Percentiles rank a stretch among this genome's conserved stretches.
phyloP scores from a whole-genome alignment of 345 rosid species.

The Citrus glauca region DNA sequence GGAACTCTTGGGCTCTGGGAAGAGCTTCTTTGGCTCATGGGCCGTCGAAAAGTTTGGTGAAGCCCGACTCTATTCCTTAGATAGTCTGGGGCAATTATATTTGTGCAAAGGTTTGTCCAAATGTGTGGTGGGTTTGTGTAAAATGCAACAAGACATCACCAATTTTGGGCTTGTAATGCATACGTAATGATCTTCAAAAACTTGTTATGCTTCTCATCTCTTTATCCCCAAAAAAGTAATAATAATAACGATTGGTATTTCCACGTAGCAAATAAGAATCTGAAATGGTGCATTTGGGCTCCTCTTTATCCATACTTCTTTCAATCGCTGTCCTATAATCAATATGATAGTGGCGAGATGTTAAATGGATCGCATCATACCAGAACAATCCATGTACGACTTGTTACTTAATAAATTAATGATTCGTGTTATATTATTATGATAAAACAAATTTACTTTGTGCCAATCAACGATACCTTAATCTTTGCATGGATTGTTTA shows the following conservation, averaged over 20 bases:
- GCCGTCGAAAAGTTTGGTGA: conserved; percentile 58
- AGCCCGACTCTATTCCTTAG: background rate
- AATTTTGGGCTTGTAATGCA: background rate
- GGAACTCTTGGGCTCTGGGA: conserved; percentile 68
- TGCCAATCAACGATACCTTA: too few relatives aligned
- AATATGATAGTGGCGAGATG: background rate
- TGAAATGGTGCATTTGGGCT: background rate
- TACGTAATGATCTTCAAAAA: background rate
- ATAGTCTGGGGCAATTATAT: background rate
- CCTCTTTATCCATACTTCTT: background rate
- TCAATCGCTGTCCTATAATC: background rate
- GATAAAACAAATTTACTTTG: background rate
- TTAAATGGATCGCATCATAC: too few relatives aligned
- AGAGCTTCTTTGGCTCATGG: conserved; percentile 62
- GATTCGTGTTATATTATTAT: too few relatives aligned
- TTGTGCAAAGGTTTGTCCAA: background rate
- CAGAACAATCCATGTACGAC: too few relatives aligned
- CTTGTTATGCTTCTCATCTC: background rate
- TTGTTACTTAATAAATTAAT: too few relatives aligned
- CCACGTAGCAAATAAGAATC: background rate
- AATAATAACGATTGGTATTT: background rate
- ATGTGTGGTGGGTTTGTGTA: background rate
- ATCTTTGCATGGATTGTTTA: too few relatives aligned
- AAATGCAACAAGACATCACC: background rate
- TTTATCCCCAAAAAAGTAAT: too few relatives aligned